phyloP scores from a whole-genome alignment of 2,329 filamentous ascomycete genomes.

The Aureobasidium sp. region DNA sequence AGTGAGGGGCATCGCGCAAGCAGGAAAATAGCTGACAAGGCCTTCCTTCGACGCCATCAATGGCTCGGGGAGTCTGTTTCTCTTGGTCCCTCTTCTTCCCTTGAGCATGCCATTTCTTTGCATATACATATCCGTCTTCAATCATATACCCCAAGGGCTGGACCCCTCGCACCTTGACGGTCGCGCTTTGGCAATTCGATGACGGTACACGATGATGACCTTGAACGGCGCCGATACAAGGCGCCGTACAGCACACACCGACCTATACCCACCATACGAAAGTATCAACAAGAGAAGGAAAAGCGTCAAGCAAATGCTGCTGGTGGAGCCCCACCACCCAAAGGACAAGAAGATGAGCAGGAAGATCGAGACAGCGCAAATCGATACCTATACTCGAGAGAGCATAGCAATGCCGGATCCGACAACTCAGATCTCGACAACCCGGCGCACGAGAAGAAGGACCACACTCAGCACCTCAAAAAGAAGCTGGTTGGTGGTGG shows the following conservation, averaged over 20 bases:
- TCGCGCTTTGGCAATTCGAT: neutral
- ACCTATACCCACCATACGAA: slow-evolving; percentile 39
- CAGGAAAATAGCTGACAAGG: slow-evolving; percentile 4
- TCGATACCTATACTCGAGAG: slow-evolving; percentile 19
- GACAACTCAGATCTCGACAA: slow-evolving; percentile 16
- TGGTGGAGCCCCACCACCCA: neutral
- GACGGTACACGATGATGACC: slow-evolving; percentile 30
- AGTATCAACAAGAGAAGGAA: slow-evolving; percentile 40
- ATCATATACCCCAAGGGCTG: neutral
- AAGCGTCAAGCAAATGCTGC: slow-evolving; percentile 27
- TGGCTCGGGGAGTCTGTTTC: neutral
- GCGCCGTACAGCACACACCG: slow-evolving; percentile 37
- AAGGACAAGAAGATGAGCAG: slow-evolving; percentile 20
- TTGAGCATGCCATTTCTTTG: slow-evolving; percentile 5
- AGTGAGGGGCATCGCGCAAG: neutral
- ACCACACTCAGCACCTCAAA: slow-evolving; percentile 11
- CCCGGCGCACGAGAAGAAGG: slow-evolving; percentile 15
- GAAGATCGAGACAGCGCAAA: slow-evolving; percentile 26
- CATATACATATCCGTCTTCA: neutral
- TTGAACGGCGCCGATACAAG: slow-evolving; percentile 31
- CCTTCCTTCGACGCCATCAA: neutral
- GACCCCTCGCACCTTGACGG: slow-evolving; percentile 10
- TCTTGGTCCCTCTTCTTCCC: neutral
- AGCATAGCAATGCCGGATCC: slow-evolving; percentile 14
- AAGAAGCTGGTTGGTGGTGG: slow-evolving; percentile 16